Evolutionary conservation across 441 rosid species (phyloP).

Genomic region (Pelargonium myrrhifolium): DNA sequence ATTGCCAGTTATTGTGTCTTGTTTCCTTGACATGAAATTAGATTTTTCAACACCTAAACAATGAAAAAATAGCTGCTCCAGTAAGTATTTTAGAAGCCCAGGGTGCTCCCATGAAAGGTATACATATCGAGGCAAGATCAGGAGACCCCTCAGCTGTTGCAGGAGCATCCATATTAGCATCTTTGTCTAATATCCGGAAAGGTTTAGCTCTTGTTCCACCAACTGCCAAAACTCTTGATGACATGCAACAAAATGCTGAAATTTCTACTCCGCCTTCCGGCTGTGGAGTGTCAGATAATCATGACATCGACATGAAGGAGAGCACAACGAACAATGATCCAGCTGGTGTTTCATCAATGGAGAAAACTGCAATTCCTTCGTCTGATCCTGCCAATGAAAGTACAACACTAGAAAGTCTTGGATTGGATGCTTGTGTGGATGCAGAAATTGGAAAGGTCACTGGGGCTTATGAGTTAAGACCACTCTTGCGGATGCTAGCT

Average conservation of each 20-base stretch:
- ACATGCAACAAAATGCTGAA: conserved; percentile 53
- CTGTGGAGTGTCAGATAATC: conserved; percentile 38
- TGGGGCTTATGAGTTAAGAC: conserved; percentile 43
- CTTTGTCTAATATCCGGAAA: conserved; percentile 56
- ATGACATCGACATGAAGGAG: conserved; percentile 69
- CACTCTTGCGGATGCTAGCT: conserved; percentile 31
- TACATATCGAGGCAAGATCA: conserved; percentile 71
- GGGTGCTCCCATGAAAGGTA: conserved; percentile 54
- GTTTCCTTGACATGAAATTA: conserved; percentile 46
- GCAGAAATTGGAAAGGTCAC: conserved; percentile 48
- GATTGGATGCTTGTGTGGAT: conserved; percentile 50
- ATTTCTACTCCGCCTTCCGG: conserved; percentile 46
- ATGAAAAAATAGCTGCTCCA: conserved; percentile 55
- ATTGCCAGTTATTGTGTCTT: conserved; percentile 9
- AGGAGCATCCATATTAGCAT: conserved; percentile 88
- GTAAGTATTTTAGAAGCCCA: conserved; percentile 76
- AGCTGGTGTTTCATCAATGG: conserved; percentile 43
- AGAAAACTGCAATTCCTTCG: conserved; percentile 44
- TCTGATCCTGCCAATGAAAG: conserved; percentile 48
- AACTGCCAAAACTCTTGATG: conserved; percentile 42
- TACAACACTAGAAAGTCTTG: conserved; percentile 39
- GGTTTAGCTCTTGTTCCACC: conserved; percentile 52
- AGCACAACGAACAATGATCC: conserved; percentile 46
- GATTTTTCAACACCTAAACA: conserved; percentile 81
- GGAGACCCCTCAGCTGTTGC: conserved; percentile 81